These are phyloP conservation scores for Arthrobotrys megalospora DNA, from an alignment of 2,329 filamentous ascomycete genomes.

Conservation along the genomic window DNA sequence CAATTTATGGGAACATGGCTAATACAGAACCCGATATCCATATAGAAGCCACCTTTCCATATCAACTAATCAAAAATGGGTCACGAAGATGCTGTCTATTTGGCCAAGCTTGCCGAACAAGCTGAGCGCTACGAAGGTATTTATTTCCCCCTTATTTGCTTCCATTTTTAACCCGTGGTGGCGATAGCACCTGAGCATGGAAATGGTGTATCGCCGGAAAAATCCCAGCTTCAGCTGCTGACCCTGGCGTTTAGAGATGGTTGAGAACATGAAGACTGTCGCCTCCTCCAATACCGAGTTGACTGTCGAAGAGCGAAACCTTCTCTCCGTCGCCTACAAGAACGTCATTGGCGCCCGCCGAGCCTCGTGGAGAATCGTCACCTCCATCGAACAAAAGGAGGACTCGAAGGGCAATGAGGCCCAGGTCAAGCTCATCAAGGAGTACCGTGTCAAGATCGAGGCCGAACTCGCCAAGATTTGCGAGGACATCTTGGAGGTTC, in stretches of 20 bases:
- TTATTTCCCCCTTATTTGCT: conserved; percentile 63
- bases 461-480: conserved; percentile 96
- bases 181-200: conserved; percentile 51
- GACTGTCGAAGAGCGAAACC: conserved; percentile 74
- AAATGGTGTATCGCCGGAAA: neutral
- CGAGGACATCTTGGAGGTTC: conserved; percentile 95
- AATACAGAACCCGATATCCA: conserved; percentile 6
- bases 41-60: conserved; percentile 25
- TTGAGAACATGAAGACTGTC: conserved; percentile 99
- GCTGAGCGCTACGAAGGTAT: conserved; percentile 99
- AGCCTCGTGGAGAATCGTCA: conserved; percentile 99
- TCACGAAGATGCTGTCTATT: conserved; percentile 99
- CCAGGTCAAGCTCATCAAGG: conserved; percentile 93
- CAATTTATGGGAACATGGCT: conserved; percentile 17
- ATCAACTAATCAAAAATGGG: conserved; percentile 81
- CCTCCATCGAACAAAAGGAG: conserved; percentile 99
- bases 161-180: neutral
- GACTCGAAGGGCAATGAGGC: conserved; percentile 98
- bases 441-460: conserved; percentile 99
- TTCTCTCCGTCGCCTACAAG: conserved; percentile 99
- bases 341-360: conserved; percentile 98
- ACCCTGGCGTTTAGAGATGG: conserved; percentile 81
- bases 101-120: conserved; percentile 99
- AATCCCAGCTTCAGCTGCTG: neutral
- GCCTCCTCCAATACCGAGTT: conserved; percentile 81